These are phyloP conservation scores for Populus hybrid DNA, from an alignment of 441 rosid species.

Conservation along the genomic window DNA sequence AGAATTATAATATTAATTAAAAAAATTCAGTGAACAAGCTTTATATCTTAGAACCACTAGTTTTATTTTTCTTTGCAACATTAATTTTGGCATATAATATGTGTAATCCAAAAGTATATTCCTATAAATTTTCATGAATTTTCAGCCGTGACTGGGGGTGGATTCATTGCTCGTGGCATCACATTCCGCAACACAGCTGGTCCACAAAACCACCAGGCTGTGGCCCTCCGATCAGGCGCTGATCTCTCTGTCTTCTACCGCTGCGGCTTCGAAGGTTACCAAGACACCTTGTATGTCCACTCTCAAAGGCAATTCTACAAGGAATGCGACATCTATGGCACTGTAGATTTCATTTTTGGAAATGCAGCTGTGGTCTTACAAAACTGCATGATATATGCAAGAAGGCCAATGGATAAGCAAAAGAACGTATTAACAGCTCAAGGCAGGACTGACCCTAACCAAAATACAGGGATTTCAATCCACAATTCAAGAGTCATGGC, in stretches of 20 bases:
- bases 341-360: slow-evolving; percentile 45
- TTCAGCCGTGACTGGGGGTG: slow-evolving; percentile 33
- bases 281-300: slow-evolving; percentile 38
- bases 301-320: slow-evolving; percentile 35
- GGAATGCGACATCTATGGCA: slow-evolving; percentile 38
- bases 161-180: slow-evolving; percentile 34
- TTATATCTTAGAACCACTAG: not conserved
- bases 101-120: too few relatives aligned
- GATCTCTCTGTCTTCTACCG: slow-evolving; percentile 20
- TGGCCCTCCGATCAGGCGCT: slow-evolving; percentile 31
- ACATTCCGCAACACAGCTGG: slow-evolving; percentile 39
- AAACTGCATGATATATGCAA: slow-evolving; percentile 43
- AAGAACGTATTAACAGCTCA: slow-evolving; percentile 71
- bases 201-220: slow-evolving; percentile 32
- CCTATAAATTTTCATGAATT: not conserved
- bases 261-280: slow-evolving; percentile 41
- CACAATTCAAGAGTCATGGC: slow-evolving; percentile 40
- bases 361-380: slow-evolving; percentile 33
- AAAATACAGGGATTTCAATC: slow-evolving; percentile 63
- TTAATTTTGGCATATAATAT: not conserved
- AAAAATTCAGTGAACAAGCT: not conserved
- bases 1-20: too few relatives aligned
- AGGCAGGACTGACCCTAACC: slow-evolving; percentile 70
- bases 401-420: slow-evolving; percentile 47
- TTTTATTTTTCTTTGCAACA: not conserved